Conservation (phyloP, 148 eudicot species). For the Suaeda aralocaspica region DNA sequence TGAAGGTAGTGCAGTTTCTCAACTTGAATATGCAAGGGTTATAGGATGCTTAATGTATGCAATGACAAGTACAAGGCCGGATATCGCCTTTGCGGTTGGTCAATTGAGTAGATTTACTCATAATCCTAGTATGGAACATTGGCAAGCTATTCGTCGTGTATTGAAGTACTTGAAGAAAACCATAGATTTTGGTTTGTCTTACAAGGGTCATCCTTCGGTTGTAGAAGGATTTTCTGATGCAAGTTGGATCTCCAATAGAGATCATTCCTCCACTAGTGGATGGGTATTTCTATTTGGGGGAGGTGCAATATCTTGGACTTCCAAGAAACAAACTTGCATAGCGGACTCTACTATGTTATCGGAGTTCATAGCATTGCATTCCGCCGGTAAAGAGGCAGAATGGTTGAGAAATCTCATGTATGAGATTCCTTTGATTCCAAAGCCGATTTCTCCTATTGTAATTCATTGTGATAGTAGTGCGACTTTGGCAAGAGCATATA, state of each 20-base stretch:
- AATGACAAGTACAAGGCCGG: too few species aligned
- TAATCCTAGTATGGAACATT: too few species aligned
- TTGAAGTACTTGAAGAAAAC: too few species aligned
- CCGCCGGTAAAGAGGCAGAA: conserved; percentile 2
- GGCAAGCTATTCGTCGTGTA: too few species aligned
- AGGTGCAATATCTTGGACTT: conserved; percentile 17
- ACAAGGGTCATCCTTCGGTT: too few species aligned
- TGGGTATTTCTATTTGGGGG: conserved; percentile 17
- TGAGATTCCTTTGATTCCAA: background rate
- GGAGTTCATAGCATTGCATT: conserved; percentile 17
- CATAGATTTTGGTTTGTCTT: too few species aligned
- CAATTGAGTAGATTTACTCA: too few species aligned
- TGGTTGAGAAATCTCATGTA: background rate
- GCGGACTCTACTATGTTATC: conserved; percentile 22
- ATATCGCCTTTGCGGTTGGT: too few species aligned
- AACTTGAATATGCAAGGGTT: too few species aligned
- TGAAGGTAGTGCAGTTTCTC: too few species aligned
- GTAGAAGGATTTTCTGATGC: too few species aligned
- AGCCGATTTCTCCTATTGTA: background rate
- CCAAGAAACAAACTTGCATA: conserved; percentile 22
- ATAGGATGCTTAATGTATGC: too few species aligned
- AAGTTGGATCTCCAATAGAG: conserved; percentile 17
- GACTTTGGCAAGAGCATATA: background rate
- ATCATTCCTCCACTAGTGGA: conserved; percentile 21
- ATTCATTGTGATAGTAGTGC: background rate